Base-by-base conservation (phyloP, 441 rosid genomes). In the Dalechampia spathulata region DNA sequence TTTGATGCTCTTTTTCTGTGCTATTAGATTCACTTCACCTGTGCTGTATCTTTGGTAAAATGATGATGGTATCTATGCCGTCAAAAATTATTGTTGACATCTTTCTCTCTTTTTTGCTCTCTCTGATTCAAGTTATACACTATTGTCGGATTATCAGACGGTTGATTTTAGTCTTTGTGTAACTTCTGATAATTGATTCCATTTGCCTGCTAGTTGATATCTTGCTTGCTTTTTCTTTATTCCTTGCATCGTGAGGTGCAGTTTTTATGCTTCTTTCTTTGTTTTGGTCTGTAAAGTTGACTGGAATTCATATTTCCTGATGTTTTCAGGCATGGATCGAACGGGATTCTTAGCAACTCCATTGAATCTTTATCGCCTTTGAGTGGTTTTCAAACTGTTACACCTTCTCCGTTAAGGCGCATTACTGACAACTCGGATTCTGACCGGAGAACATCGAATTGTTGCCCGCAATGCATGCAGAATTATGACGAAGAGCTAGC, bases 401-500 rank as follows among this genome's bases (percentile, higher is more conserved):
- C 65, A 6, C 60, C 84, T 59, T 38, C 76, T 47, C 58, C 76
- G 15, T 61, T 67, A 4, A 75, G 77, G 44, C 75, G 45, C 30
- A 40, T 68, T 15, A 54, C 75, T 27, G 81, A 81, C 72, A 83
- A 78, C 72, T 58, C 69, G 16, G 83, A 81, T 67, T 72, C 83
- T 57, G 49, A 72, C 66, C 60, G 60, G 34, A 77, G 63, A 65
- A 64, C n/a, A n/a, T n/a, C 69, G 51, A 70, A 77, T 54, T 85
- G 82, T 59, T 92, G 99, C 69, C 81, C 82, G 1, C 79, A 61
- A 32, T 92, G 99, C 73, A 43, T 61, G 61, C 80, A 72, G 69
- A 79, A 74, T 68, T 89, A 75, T 20, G 85, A 86, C 61, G 78
- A 85, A 61, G 96, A 89, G 38, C 72, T 86, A 0, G 81, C 77